Conservation (phyloP, 805 yeast genomes). For the Candida palmyrensis region DNA sequence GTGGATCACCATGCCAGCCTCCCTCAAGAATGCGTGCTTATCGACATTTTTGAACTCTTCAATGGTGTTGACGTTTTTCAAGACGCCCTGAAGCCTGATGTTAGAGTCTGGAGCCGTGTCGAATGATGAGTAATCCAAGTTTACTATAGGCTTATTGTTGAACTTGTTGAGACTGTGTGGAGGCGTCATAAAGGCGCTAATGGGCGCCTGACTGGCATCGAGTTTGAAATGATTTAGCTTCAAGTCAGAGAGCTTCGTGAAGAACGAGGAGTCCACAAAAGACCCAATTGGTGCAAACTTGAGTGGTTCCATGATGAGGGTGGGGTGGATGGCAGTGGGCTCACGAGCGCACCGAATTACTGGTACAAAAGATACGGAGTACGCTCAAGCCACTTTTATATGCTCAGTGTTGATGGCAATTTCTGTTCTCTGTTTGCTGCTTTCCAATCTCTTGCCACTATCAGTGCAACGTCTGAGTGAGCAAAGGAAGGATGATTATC, state of each 20-base stretch:
- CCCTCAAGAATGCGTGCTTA: slow-evolving; percentile 52
- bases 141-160: slow-evolving; percentile 29
- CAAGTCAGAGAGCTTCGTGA: slow-evolving; percentile 63
- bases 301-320: slow-evolving; percentile 10
- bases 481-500: no score
- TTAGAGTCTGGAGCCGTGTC: slow-evolving; percentile 10
- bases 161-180: slow-evolving; percentile 30
- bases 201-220: slow-evolving; percentile 39
- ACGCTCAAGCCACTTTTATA: no score
- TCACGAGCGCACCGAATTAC: no score
- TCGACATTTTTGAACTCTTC: slow-evolving; percentile 76
- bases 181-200: slow-evolving; percentile 41
- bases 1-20: slow-evolving; percentile 26
- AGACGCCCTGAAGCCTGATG: slow-evolving; percentile 25
- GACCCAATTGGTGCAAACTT: slow-evolving; percentile 55
- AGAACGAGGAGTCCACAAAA: slow-evolving; percentile 83
- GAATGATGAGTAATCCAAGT: slow-evolving; percentile 30
- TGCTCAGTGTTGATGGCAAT: no score
- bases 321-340: no score
- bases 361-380: no score
- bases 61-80: slow-evolving; percentile 69
- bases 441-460: no score
- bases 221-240: slow-evolving; percentile 74
- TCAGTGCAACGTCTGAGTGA: no score
- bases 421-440: no score